Base-by-base conservation (phyloP, 2,329 filamentous ascomycete genomes). In the Periconia macrospinosa region DNA sequence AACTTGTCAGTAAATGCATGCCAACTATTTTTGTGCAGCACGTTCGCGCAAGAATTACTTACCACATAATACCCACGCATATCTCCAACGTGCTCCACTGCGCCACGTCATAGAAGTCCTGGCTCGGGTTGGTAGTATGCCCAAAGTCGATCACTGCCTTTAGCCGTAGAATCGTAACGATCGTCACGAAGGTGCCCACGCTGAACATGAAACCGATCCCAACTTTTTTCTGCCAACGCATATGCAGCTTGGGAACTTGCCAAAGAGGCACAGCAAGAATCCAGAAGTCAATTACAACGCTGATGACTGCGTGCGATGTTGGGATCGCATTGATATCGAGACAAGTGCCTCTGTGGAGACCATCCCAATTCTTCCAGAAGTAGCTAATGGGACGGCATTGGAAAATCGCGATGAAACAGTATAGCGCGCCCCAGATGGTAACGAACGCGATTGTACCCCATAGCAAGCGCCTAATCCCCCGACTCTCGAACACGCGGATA, bases 81-180 rank as follows among this genome's bases (percentile, higher is more conserved):
- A 76, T 70, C 59, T 79, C 76, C 9, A 78, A 66, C 2, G 71
- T 69, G 33, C 69, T 74, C 76, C 76, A 79, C 43, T 73, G 69
- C 1, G 71, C 67, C 8, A 75, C 71, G 3, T 73, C 70, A 19
- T 70, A 33, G n/a, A 37, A 56, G 35, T 76, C 75, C 70, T 71
- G 75, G 37, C 66, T 71, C 41, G 76, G 59, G 57, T 80, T 79
- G 1, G 57, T 45, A 2, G 77, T 77, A 37, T 62, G 68, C 13
- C 74, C 74, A 50, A 80, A 79, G 40, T 71, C 59, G 43, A 79
- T 69, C 9, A 80, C 64, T 6, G 75, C 74, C 14, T 70, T 68
- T 5, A 80, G 60, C 3, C 77, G 75, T 40, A 80, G 59, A 47
- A 77, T 73, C 53, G 76, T 78, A 45, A 79, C 69, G 6, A 79